Evolutionary conservation across 108 stramenopile species (phyloP), one percentile per base, ranked within the genome.

Genomic region (Fragilaria crotonensis): DNA sequence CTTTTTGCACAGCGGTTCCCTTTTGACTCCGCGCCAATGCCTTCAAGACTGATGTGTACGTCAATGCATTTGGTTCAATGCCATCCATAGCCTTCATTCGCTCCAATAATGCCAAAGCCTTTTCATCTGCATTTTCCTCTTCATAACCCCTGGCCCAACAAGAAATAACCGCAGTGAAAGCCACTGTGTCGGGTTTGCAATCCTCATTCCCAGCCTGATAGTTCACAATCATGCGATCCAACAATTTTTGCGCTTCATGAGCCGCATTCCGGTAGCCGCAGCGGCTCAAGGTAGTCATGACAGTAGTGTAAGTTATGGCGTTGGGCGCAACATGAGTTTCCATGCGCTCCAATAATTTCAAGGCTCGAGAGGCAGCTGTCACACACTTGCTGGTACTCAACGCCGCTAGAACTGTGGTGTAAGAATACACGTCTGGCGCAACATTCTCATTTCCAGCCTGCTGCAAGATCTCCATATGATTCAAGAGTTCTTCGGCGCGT

Each of bases 381-480:
- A 26, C 2, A 18, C 28, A 22, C 23, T 27, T 22, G 3, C 23
- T 28, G 4, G 1, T 52, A 27, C 51, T 66, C 66, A 60, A 71
- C 5, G 65, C 59, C 30, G 71, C 66, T 45, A 79, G 66, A 19
- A 67, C 62, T 18, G 70, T 74, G n/a, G 72, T 79, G 41, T 79
- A 79, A 50, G 58, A 48, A 30, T 70, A 70, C 0, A 75, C 60
- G 50, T 89, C 82, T n/a, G 87, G 87, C 14, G 67, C 29, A 11
- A 89, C 67, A 51, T 66, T 66, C 46, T 59, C 45, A 48, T 80
- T 80, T 5, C 70, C 73, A 1, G 73, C 79, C 23, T 58, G 28
- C 49, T 68, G 48, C 25, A 76, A 55, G 17, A 66, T 44, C 33
- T 72, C 71, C 79, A 87, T 83, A 30, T 56, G 59, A n/a, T 68